A percentile compares a stretch with the other conserved stretches of the same genome.
Evolutionary conservation across 768 basidiomycete species (phyloP).

Genomic region (Calvatia gigantea): DNA sequence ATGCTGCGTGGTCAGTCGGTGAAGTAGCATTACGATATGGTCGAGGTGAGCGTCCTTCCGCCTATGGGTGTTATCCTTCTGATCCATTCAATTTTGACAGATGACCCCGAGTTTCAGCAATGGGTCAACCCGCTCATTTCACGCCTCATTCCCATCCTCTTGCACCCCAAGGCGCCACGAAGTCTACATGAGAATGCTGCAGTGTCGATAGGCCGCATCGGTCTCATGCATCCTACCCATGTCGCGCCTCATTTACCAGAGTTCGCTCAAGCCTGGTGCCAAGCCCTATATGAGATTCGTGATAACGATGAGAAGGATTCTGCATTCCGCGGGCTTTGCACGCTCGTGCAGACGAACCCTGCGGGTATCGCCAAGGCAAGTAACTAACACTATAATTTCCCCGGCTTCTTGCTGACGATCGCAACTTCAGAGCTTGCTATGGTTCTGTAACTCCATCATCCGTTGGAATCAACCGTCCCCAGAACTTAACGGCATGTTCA

Average conservation of each 20-base stretch:
- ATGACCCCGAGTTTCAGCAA: slow-evolving; percentile 85
- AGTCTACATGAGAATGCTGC: slow-evolving; percentile 97
- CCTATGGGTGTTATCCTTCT: neutral
- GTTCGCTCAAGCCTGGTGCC: slow-evolving; percentile 96
- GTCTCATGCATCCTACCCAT: slow-evolving; percentile 83
- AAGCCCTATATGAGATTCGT: slow-evolving; percentile 94
- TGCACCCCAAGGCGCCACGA: slow-evolving; percentile 90
- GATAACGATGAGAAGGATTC: slow-evolving; percentile 99
- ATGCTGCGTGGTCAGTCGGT: slow-evolving; percentile 99
- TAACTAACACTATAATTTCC: slow-evolving; percentile 1
- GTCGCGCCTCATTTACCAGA: slow-evolving; percentile 88
- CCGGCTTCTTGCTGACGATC: neutral
- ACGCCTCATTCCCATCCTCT: slow-evolving; percentile 87
- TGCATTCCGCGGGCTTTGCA: slow-evolving; percentile 96
- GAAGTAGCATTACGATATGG: slow-evolving; percentile 95
- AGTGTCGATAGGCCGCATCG: slow-evolving; percentile 95
- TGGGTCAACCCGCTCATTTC: slow-evolving; percentile 88
- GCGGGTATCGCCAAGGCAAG: slow-evolving; percentile 88
- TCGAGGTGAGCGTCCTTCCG: slow-evolving; percentile 45
- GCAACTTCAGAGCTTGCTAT: slow-evolving; percentile 71
- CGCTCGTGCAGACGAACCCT: slow-evolving; percentile 92
- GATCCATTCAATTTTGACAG: slow-evolving; percentile 27
- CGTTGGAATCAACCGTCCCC: slow-evolving; percentile 92
- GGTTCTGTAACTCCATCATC: slow-evolving; percentile 98
- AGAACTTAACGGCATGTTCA: slow-evolving; percentile 94